phyloP scores from a whole-genome alignment of 2,329 filamentous ascomycete species.

The Aspergillus awamori region DNA sequence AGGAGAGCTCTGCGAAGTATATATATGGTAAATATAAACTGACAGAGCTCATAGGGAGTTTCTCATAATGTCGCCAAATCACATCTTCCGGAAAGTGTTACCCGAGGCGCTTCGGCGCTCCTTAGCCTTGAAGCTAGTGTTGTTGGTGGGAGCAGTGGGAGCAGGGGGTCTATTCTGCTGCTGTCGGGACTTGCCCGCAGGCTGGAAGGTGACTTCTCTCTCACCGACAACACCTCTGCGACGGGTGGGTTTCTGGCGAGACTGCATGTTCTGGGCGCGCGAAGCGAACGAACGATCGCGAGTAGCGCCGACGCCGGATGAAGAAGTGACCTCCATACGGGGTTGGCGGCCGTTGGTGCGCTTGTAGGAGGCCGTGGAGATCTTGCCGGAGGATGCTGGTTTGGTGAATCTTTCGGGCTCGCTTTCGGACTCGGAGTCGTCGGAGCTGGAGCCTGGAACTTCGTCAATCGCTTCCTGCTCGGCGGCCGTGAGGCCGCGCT shows the following conservation, averaged over 20 bases:
- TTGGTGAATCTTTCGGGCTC: conserved; percentile 34
- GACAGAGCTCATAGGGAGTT: neutral
- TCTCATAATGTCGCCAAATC: conserved; percentile 17
- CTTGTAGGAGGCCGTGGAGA: conserved; percentile 60
- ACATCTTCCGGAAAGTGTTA: conserved; percentile 53
- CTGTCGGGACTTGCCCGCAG: conserved; percentile 48
- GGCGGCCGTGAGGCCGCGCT: conserved; percentile 62
- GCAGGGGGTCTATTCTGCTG: conserved; percentile 12
- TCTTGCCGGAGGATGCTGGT: conserved; percentile 42
- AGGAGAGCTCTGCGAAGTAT: neutral
- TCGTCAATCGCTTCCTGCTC: conserved; percentile 64
- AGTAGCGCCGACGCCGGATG: conserved; percentile 45
- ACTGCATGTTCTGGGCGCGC: conserved; percentile 52
- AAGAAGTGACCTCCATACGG: conserved; percentile 62
- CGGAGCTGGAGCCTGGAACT: conserved; percentile 46
- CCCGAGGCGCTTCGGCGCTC: conserved; percentile 53
- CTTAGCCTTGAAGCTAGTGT: conserved; percentile 36
- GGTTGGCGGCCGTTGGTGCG: conserved; percentile 53
- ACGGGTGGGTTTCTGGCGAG: conserved; percentile 37
- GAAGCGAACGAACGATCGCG: conserved; percentile 62
- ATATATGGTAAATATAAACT: neutral
- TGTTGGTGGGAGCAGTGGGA: conserved; percentile 8
- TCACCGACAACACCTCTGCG: conserved; percentile 48
- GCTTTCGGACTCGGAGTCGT: conserved; percentile 38
- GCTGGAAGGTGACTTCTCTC: conserved; percentile 64